Conservation (phyloP, 768 basidiomycete species). For the Suillus americanus region DNA sequence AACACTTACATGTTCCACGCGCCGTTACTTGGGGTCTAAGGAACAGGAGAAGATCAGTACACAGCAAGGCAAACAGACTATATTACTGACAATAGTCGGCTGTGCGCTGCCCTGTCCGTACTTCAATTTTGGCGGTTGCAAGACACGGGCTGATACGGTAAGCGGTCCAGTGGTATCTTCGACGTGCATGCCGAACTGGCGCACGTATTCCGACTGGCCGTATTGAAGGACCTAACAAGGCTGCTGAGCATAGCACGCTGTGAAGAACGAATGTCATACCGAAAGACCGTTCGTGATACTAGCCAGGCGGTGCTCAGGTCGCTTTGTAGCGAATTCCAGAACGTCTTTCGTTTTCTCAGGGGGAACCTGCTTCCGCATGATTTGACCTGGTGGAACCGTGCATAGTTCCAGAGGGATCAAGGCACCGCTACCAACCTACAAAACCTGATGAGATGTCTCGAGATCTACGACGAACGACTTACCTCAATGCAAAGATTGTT, state of each 20-base stretch:
- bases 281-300: constrained; percentile 55
- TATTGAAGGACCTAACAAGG: constrained; percentile 55
- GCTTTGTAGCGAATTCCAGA: constrained; percentile 66
- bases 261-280: constrained; percentile 30
- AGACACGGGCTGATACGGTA: constrained; percentile 57
- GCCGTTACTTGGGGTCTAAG: constrained; percentile 61
- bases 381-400: constrained; percentile 59
- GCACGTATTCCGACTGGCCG: constrained; percentile 73
- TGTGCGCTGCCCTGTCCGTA: constrained; percentile 62
- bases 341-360: constrained; percentile 63
- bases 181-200: constrained; percentile 71
- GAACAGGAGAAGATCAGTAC: constrained; percentile 6
- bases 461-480: constrained; percentile 16
- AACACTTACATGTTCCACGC: constrained; percentile 72
- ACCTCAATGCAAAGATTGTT: constrained; percentile 72
- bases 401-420: constrained; percentile 70
- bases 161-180: constrained; percentile 50
- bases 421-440: constrained; percentile 60
- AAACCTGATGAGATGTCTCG: constrained; percentile 18
- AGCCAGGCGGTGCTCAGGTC: constrained; percentile 53
- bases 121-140: constrained; percentile 62
- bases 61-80: neutral
- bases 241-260: neutral
- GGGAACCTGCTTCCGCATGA: constrained; percentile 71
- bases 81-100: constrained; percentile 50